A percentile compares a stretch with the other conserved stretches of the same genome.
These are phyloP conservation scores for Daldinia sp. DNA, from an alignment of 2,329 filamentous ascomycete species.

Conservation along the genomic window DNA sequence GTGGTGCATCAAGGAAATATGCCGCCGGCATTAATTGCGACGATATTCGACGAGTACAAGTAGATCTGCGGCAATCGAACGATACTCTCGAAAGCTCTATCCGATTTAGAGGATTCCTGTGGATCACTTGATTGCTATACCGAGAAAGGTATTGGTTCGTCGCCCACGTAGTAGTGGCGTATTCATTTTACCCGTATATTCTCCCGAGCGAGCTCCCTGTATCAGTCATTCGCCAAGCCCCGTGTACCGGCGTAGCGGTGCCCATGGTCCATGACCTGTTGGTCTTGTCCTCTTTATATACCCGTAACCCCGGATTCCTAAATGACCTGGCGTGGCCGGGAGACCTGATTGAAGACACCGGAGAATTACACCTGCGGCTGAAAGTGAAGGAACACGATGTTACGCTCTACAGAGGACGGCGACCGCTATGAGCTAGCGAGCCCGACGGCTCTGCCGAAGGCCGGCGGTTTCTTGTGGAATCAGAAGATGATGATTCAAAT, in stretches of 20 bases:
- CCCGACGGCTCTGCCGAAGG: conserved; percentile 64
- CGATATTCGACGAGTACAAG: conserved; percentile 14
- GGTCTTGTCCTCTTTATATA: conserved; percentile 28
- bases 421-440: conserved; percentile 63
- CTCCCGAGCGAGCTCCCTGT: conserved; percentile 32
- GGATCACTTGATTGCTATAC: conserved; percentile 33
- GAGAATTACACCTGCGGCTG: conserved; percentile 19
- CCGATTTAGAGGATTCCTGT: conserved; percentile 19
- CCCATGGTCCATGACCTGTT: conserved; percentile 12
- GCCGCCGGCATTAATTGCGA: conserved; percentile 15
- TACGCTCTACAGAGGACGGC: conserved; percentile 53
- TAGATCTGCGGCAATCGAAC: conserved; percentile 30
- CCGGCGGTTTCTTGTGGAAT: conserved; percentile 66
- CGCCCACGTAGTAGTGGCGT: conserved; percentile 24
- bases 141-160: conserved; percentile 31
- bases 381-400: conserved; percentile 27
- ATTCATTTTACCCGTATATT: conserved; percentile 39
- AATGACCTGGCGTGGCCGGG: conserved; percentile 7
- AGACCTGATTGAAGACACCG: conserved; percentile 18
- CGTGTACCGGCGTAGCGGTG: conserved; percentile 30
- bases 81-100: conserved; percentile 9
- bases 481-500: conserved; percentile 69
- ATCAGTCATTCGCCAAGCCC: conserved; percentile 32
- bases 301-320: conserved; percentile 9
- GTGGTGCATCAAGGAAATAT: conserved; percentile 26